These are phyloP conservation scores for Apium graveolens DNA, from an alignment of 129 eudicot species.

Conservation along the genomic window DNA sequence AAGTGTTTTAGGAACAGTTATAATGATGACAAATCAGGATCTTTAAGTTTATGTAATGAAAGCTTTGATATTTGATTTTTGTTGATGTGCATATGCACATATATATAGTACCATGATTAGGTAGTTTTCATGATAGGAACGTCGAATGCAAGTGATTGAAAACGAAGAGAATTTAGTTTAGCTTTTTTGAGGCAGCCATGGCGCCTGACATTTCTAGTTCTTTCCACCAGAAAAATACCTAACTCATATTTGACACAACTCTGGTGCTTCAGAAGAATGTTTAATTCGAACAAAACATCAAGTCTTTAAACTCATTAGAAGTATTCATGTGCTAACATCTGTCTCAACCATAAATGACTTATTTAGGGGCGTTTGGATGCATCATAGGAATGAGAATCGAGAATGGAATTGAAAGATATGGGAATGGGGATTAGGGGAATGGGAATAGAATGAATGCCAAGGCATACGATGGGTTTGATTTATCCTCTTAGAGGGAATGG, in stretches of 20 bases:
- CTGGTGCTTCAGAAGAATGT: not conserved
- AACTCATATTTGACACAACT: slow-evolving; percentile 7
- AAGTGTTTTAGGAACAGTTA: not conserved
- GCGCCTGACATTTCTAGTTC: slow-evolving; percentile 2
- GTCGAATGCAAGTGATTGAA: not conserved
- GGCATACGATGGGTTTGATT: no score
- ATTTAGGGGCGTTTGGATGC: no score
- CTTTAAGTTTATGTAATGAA: not conserved
- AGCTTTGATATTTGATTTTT: not conserved
- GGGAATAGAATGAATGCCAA: no score
- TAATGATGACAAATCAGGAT: not conserved
- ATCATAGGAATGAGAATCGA: no score
- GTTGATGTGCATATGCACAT: not conserved
- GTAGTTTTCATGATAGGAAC: slow-evolving; percentile 3
- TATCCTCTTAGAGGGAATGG: no score
- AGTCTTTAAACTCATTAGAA: not conserved
- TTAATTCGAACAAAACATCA: not conserved
- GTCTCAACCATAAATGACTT: not conserved
- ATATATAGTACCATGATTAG: not conserved
- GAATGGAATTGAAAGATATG: no score
- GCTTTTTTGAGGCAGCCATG: not conserved
- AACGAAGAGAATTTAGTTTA: not conserved
- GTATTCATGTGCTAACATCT: not conserved
- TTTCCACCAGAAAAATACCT: not conserved
- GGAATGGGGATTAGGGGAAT: no score